Conservation (phyloP, 805 yeast genomes). For the Saturnispora dispora region DNA sequence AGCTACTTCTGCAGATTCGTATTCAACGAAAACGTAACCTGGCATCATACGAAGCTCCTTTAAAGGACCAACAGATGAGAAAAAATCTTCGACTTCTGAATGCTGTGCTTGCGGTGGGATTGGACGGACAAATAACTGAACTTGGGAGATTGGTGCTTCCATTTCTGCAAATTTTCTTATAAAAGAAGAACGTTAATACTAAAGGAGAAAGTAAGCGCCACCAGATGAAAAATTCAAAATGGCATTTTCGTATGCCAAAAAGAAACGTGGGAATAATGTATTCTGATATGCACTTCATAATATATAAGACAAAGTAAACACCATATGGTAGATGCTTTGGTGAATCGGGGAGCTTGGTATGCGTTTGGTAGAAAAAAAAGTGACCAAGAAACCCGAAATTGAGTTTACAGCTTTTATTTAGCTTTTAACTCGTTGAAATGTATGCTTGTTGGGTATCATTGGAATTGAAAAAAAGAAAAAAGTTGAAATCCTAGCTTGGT, state of each 20-base stretch:
- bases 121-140: slow-evolving; percentile 32
- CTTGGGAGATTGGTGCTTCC: slow-evolving; percentile 24
- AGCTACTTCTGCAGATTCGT: slow-evolving; percentile 52
- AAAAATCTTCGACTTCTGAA: slow-evolving; percentile 59
- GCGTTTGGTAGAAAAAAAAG: too few relatives aligned
- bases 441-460: background rate
- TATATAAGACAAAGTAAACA: too few relatives aligned
- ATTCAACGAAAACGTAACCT: slow-evolving; percentile 88
- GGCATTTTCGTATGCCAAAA: background rate
- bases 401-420: too few relatives aligned
- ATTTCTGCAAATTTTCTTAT: background rate
- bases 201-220: background rate
- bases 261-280: background rate
- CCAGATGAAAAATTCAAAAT: background rate
- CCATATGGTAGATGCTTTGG: too few relatives aligned
- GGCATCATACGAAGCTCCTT: slow-evolving; percentile 62
- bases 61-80: slow-evolving; percentile 57
- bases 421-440: too few relatives aligned
- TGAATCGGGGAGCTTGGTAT: too few relatives aligned
- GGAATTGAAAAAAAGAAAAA: background rate
- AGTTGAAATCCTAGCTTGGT: background rate
- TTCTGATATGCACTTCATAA: too few relatives aligned
- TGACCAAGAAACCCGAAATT: too few relatives aligned
- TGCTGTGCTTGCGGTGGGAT: slow-evolving; percentile 29
- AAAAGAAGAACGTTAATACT: background rate